Evolutionary conservation across 345 rosid genomes (phyloP), one percentile per base, ranked within the genome.

Genomic region (Eucalyptus sp.): DNA sequence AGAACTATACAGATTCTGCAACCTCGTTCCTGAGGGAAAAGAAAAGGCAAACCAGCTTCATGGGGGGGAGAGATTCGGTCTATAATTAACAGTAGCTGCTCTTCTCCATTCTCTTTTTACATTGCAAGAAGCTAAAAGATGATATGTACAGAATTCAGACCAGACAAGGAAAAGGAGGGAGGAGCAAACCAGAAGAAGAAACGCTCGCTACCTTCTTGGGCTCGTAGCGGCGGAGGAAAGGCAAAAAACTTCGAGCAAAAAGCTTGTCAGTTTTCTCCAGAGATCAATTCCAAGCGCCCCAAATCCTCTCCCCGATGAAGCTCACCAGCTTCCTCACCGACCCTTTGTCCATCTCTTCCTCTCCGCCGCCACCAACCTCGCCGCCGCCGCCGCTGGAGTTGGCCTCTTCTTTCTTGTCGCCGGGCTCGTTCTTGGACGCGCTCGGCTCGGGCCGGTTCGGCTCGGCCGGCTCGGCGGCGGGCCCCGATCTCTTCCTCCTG

Each of bases 231-330:
- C 7, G 48, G 51, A 37, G 27, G n/a, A 18, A 54, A 52, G 25
- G 29, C 87, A 33, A 86, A 86, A 86, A 86, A 86, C 49, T 13
- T 51, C 43, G 60, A 86, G 33, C 87, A 51, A 41, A 22, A 58
- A 56, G 27, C 62, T 56, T 2, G 62, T 10, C 29, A 56, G 62
- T 56, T n/a, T 9, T 4, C 68, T 79, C n/a, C 14, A 18, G 6
- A 71, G 86, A 86, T 89, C 68, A 89, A 62, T 87, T 89, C 94
- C 96, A 96, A 89, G 94, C 95, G 76, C 96, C 93, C 97, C 96
- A 95, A 76, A 96, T 92, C 91, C 91, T 96, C 91, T 95, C 97
- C 71, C 97, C 99, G 52, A 97, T 92, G 87, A 94, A 97, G 88
- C 91, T 94, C 86, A 95, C 93, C 41, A 97, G 50, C 92, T 90